phyloP scores from a whole-genome alignment of 2,329 filamentous ascomycete species.

The Apiospora arundinis region DNA sequence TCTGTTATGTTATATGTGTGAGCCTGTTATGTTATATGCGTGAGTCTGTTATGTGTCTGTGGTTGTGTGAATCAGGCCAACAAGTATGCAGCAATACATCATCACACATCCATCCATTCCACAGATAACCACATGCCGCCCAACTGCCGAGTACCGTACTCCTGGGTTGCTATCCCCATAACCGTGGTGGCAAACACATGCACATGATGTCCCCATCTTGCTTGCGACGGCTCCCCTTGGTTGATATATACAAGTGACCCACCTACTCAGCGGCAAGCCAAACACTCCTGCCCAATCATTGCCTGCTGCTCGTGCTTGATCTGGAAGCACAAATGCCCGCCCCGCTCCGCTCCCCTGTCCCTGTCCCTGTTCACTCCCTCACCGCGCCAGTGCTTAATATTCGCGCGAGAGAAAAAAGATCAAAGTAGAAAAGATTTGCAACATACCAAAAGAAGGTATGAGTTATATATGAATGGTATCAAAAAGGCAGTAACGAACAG shows the following conservation, averaged over 20 bases:
- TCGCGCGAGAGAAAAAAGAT: background rate
- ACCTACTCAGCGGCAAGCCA: too few relatives aligned
- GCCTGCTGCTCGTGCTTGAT: background rate
- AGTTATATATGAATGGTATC: conserved; percentile 16
- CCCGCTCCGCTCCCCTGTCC: background rate
- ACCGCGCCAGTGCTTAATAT: background rate
- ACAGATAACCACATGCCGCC: background rate
- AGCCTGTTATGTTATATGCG: background rate
- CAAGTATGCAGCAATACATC: background rate
- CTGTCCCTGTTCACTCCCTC: background rate
- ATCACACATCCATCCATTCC: background rate
- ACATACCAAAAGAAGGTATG: conserved; percentile 12
- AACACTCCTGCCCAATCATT: too few relatives aligned
- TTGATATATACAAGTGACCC: too few relatives aligned
- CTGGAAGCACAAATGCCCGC: background rate
- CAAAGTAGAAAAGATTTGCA: background rate
- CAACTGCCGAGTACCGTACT: background rate
- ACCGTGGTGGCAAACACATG: too few relatives aligned
- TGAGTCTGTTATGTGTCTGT: too few relatives aligned
- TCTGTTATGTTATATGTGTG: background rate
- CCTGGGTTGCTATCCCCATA: background rate
- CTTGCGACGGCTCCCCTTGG: too few relatives aligned
- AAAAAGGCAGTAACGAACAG: conserved; percentile 19
- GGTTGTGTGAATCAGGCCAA: background rate
- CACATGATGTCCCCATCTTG: too few relatives aligned